A percentile compares a stretch with the other conserved stretches of the same genome.
phyloP scores from a whole-genome alignment of 345 rosid genomes.

The Syzygium aromaticum region DNA sequence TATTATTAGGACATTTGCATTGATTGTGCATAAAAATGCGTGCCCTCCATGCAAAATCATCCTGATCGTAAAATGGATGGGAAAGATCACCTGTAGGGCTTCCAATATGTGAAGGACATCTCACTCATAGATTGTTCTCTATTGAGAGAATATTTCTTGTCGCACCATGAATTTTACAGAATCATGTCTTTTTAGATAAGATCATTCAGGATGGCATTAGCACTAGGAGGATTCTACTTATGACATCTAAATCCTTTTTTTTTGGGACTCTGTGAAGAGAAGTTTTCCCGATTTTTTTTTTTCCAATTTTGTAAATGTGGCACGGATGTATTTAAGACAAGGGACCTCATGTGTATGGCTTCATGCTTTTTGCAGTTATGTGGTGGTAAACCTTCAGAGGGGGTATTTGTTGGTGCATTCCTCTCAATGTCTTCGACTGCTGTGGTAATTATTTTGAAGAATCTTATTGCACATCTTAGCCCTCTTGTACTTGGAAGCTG shows the following conservation, averaged over 20 bases:
- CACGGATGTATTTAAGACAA: neutral
- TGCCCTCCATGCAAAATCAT: neutral
- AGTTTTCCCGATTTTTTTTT: neutral
- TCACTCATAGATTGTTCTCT: neutral
- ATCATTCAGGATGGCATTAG: neutral
- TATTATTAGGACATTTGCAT: neutral
- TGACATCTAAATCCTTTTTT: neutral
- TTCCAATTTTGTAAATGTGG: neutral
- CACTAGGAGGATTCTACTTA: neutral
- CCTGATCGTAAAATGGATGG: neutral
- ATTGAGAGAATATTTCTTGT: neutral
- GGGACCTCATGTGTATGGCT: conserved; percentile 13
- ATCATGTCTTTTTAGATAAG: neutral
- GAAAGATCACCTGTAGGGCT: neutral
- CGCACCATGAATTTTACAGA: neutral
- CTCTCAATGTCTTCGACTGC: conserved; percentile 96
- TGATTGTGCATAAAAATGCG: neutral
- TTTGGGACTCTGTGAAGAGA: neutral
- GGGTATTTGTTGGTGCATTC: conserved; percentile 81
- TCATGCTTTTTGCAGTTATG: conserved; percentile 56
- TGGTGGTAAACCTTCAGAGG: conserved; percentile 87
- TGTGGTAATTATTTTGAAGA: conserved; percentile 44
- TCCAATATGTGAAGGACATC: neutral
- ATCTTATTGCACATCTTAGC: neutral
- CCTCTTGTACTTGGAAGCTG: neutral